Conservation (phyloP, 2,329 filamentous ascomycete genomes). For the Colletotrichum sp. region DNA sequence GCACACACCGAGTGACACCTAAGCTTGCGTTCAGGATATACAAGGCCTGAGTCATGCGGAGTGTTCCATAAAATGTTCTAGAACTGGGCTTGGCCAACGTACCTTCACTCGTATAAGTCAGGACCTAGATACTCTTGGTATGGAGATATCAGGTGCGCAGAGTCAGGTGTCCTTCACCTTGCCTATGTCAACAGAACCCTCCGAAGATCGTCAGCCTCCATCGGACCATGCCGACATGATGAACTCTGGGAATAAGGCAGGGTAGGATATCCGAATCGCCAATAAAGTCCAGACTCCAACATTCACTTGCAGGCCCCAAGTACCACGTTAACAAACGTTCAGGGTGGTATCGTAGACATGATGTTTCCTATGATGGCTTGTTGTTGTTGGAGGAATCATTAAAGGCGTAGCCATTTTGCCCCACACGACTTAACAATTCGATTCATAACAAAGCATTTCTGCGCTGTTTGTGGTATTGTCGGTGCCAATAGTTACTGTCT, state of each 20-base stretch:
- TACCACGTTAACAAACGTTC: neutral
- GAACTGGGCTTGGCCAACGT: neutral
- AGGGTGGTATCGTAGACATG: neutral
- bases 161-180: too few relatives aligned
- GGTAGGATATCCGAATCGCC: neutral
- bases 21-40: neutral
- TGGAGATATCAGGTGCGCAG: neutral
- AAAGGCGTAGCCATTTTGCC: neutral
- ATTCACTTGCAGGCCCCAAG: neutral
- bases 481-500: fast-evolving
- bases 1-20: neutral
- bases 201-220: too few relatives aligned
- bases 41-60: neutral
- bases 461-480: neutral
- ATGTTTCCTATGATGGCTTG: too few relatives aligned
- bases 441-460: neutral
- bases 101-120: neutral
- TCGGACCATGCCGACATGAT: too few relatives aligned
- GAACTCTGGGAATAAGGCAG: neutral
- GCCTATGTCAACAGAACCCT: too few relatives aligned
- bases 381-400: neutral
- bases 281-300: neutral
- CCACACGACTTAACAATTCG: neutral
- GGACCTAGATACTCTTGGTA: too few relatives aligned
- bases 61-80: neutral